A percentile compares a stretch with the other conserved stretches of the same genome.
Evolutionary conservation across 768 basidiomycete genomes (phyloP).

Genomic region (Leucosporidium creatinivorum): DNA sequence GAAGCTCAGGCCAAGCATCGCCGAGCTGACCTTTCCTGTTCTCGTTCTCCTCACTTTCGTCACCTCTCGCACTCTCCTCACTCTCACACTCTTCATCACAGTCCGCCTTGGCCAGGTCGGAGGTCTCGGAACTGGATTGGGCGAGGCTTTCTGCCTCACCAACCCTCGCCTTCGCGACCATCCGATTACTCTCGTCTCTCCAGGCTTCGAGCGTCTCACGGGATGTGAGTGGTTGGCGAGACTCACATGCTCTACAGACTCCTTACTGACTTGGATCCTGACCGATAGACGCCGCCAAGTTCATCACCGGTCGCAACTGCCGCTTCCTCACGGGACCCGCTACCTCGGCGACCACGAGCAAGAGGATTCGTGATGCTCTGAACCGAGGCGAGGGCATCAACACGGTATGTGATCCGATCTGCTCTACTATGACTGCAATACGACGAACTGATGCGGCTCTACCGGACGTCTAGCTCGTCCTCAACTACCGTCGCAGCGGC

Average conservation of each 20-base stretch:
- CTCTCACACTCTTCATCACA: too few relatives aligned
- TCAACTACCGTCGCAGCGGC: constrained; percentile 8
- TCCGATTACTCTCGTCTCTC: constrained; percentile 17
- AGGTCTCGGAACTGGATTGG: background rate
- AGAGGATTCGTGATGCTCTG: background rate
- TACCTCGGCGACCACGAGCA: background rate
- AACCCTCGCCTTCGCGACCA: constrained; percentile 16
- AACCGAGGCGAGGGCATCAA: constrained; percentile 1
- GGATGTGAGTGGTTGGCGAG: constrained; percentile 1
- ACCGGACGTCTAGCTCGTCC: background rate
- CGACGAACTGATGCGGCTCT: too few relatives aligned
- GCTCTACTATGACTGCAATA: too few relatives aligned
- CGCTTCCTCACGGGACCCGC: constrained; percentile 19
- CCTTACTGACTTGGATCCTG: too few relatives aligned
- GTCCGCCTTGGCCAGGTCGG: background rate
- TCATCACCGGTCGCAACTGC: constrained; percentile 26
- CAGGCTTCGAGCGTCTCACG: constrained; percentile 13
- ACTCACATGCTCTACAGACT: too few relatives aligned
- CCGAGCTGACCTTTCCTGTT: background rate
- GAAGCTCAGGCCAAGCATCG: background rate
- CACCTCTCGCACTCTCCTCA: background rate
- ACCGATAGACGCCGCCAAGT: background rate
- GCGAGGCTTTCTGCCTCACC: constrained; percentile 4
- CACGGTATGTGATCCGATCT: background rate
- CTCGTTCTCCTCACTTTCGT: background rate